phyloP scores from a whole-genome alignment of 192 early-diverging fungal species.

The Linnemannia zychae region DNA sequence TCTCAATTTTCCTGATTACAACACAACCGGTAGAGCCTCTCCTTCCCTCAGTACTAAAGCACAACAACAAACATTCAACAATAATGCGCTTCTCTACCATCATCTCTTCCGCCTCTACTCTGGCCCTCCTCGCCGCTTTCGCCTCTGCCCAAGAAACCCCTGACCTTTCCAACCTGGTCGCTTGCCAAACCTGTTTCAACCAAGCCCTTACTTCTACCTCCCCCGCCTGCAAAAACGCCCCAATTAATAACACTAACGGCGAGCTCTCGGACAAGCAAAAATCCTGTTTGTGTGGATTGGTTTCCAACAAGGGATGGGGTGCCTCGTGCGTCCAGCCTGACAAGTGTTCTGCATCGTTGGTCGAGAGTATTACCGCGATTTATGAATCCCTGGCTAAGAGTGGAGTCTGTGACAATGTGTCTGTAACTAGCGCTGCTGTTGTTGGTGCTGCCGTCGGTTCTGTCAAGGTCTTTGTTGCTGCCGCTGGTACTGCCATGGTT shows the following conservation, averaged over 20 bases:
- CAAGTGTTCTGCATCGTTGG: too few relatives aligned
- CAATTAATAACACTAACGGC: neutral
- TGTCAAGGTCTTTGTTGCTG: too few relatives aligned
- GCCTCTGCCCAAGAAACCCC: neutral
- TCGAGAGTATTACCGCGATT: too few relatives aligned
- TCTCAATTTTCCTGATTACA: neutral
- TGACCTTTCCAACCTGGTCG: neutral
- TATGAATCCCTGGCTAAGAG: too few relatives aligned
- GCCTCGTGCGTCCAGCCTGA: too few relatives aligned
- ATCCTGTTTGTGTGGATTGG: neutral
- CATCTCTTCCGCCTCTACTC: neutral
- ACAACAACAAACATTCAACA: neutral
- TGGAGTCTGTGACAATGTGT: too few relatives aligned
- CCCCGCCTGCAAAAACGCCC: neutral
- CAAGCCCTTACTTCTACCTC: neutral
- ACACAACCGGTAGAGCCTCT: neutral
- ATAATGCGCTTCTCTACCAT: neutral
- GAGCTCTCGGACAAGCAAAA: neutral
- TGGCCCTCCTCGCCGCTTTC: neutral
- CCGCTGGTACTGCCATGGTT: too few relatives aligned
- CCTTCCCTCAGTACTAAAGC: neutral
- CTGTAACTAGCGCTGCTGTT: too few relatives aligned
- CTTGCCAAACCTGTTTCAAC: neutral
- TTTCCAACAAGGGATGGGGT: too few relatives aligned
- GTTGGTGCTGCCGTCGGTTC: too few relatives aligned